Evolutionary conservation across 2,329 filamentous ascomycete genomes (phyloP), one percentile per base, ranked within the genome.

Genomic region (Colletotrichum liaoningense): DNA sequence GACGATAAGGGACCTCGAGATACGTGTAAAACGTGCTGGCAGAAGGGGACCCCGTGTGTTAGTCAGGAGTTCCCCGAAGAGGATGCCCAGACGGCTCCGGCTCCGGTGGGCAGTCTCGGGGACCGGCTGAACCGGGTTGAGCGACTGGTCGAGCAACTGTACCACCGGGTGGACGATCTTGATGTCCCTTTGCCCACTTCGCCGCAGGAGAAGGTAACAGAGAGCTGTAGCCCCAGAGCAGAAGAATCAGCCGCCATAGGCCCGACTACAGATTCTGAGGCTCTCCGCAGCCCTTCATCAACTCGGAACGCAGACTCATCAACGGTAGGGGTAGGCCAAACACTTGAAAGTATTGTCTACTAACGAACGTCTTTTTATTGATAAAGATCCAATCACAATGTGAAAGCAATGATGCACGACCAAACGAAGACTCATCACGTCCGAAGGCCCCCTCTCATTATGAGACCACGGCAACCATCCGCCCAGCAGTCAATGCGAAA

Each of bases 1-100:
- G 24, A 77, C 81, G 6, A 77, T 82, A 8, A 74, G 79, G 52
- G 38, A 12, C 67, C 57, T 2, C 81, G 84, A 5, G 71, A 79
- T 3, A 75, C 84, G 1, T 90, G 88, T 71, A 78, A 83, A 24
- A 83, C 81, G 3, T 90, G 88, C 74, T 79, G 81, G 26, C 79
- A 84, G 11, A 84, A 88, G 0, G 81, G 83, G 1, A 80, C 81
- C 0, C 75, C 75, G 33, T 89, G 88, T 66, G 76, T 88, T 38
- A 83, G 86, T 71, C 88, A 90, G 73, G 86, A 88, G 65, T 83
- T 84, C 22, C 80, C 82, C 1, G 83, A 86, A n/a, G 77, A 80
- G 16, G 42, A 49, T 16, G 16, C 59, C 30, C 33, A 22, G n/a
- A 60, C n/a, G 19, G 26, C 66, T 19, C 57, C 60, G 33, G 35